Evolutionary conservation across 495 filamentous ascomycete species (phyloP), one percentile per base, ranked within the genome.

Genomic region (Barbatosphaeria neglecta): DNA sequence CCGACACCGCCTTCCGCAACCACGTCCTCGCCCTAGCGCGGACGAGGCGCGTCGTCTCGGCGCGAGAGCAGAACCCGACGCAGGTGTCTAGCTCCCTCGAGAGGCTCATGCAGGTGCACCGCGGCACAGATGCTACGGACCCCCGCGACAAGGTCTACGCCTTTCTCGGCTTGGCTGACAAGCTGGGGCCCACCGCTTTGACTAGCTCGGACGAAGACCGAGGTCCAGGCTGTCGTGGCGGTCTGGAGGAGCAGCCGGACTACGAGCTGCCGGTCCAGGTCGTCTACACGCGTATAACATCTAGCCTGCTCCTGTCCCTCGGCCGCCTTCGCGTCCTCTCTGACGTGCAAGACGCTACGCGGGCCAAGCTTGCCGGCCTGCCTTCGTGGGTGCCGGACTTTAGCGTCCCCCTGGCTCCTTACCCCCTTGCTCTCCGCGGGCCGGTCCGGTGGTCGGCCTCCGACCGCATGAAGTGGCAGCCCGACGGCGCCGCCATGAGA

Each of bases 381-480:
- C 50, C 50, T 2, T 45, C 50, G 6, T 52, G 50, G 50, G 50
- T 49, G 6, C 50, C 50, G 22, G 46, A 52, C 43, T 52, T 43
- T 37, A 45, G 45, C 17, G 41, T 18, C 16, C n/a, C 11, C n/a
- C 37, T 50, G 6, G 16, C 35, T 0, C 43, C 49, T 9, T 45
- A 50, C 25, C 49, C 37, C 1, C 38, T 50, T 13, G 24, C 27
- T n/a, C 16, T 43, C 11, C 35, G 43, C 19, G 38, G 37, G 31
- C 28, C 42, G 4, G 28, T 37, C 20, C 15, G 18, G n/a, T 50
- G 49, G 49, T 25, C 44, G 4, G 49, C 49, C 15, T 42, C 13
- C 13, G 37, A 40, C 18, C 20, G 20, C 38, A 27, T 46, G 22
- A 18, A 15, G 11, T 50, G 49, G 49, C 13, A 39, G 37, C 47